phyloP scores from a whole-genome alignment of 257 asterid genomes.

The Knoxia roxburghii region DNA sequence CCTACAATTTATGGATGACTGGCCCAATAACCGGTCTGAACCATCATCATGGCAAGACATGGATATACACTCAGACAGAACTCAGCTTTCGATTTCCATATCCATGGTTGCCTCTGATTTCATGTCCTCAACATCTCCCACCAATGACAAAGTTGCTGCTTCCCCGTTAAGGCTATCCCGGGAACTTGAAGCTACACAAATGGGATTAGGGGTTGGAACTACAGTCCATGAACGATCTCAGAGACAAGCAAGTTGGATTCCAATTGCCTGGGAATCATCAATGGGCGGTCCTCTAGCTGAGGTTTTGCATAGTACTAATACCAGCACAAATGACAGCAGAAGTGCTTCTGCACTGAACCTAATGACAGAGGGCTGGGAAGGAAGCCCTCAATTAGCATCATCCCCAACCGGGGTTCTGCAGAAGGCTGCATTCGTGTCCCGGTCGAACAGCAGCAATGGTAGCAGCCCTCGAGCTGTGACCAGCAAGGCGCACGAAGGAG shows the following conservation, averaged over 20 bases:
- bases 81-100: slow-evolving; percentile 81
- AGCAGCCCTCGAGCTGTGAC: slow-evolving; percentile 71
- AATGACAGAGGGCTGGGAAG: slow-evolving; percentile 57
- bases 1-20: slow-evolving; percentile 66
- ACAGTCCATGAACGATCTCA: slow-evolving; percentile 20
- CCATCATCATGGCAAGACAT: slow-evolving; percentile 37
- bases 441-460: slow-evolving; percentile 72
- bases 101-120: slow-evolving; percentile 44
- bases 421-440: slow-evolving; percentile 54
- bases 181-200: slow-evolving; percentile 45
- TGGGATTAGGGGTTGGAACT: slow-evolving; percentile 63
- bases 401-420: slow-evolving; percentile 93
- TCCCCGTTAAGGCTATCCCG: slow-evolving; percentile 38
- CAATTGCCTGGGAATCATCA: slow-evolving; percentile 70
- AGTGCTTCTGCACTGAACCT: slow-evolving; percentile 44
- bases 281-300: slow-evolving; percentile 95
- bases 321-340: slow-evolving; percentile 26
- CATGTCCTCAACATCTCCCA: slow-evolving; percentile 52
- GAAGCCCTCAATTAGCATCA: slow-evolving; percentile 44
- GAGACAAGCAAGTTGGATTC: slow-evolving; percentile 47
- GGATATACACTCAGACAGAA: slow-evolving; percentile 39
- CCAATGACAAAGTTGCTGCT: slow-evolving; percentile 25
- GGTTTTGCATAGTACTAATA: slow-evolving; percentile 52
- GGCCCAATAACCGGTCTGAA: slow-evolving; percentile 42
- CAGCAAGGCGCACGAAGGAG: slow-evolving; percentile 39